Base-by-base conservation (phyloP, 192 early-diverging fungal species). In the Backusella macrospora region DNA sequence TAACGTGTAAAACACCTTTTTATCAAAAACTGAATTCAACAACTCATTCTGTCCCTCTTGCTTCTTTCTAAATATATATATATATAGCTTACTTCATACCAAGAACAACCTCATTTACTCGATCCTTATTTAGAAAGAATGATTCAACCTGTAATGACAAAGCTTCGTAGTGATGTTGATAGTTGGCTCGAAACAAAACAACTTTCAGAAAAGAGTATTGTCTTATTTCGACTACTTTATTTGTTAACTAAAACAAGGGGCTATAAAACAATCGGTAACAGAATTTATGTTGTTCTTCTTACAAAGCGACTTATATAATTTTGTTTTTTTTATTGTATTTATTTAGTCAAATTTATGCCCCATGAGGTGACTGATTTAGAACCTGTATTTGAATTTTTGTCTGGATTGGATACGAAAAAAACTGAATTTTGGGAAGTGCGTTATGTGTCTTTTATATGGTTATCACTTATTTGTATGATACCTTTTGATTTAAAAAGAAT, bases 381-480 rank as follows among this genome's bases (percentile, higher is more conserved):
- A 75, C 96, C 96, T 0, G 86, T 89, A n/a, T 87, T 96, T 73
- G 84, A 84, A n/a, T 89, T 94, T 59, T 77, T 95, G 9, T 72
- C 75, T 46, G 66, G 39, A 9, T 75, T 78, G 45, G 52, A 82
- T 42, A 18, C 76, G 26, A 46, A 43, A 9, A 69, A 65, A 40
- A 66, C 62, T 38, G 13, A 40, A 2, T 45, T 69, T 15, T 99
- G 98, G 98, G 89, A 91, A 29, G 86, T 87, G 1, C 88, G 94
- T 14, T 99, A 94, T 72, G 80, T 96, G 15, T 81, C 92, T 15
- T 76, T 97, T 23, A 86, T 99, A 13, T 98, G 97, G 96, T 82
- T 99, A 14, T 97, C 96, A 9, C 86, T 98, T n/a, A 86, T 98
- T 77, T 89, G 89, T 63, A 97, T 97, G 93, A 90, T 97, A 40